Evolutionary conservation across 176 grass and related monocot species (phyloP).

Genomic region (Ensete glaucum): DNA sequence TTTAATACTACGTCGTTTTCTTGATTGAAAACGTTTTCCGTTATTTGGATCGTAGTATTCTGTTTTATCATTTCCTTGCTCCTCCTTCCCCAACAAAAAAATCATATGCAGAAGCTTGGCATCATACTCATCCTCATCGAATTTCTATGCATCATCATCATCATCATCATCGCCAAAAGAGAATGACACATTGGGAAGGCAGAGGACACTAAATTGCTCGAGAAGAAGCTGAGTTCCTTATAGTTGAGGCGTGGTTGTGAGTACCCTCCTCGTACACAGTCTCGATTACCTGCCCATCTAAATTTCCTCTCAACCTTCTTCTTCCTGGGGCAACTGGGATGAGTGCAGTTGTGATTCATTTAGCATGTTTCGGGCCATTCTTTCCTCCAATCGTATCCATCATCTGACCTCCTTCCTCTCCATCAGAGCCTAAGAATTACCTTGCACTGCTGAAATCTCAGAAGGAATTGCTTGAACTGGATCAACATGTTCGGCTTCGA

Average conservation of each 20-base stretch:
- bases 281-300: constrained; percentile 37
- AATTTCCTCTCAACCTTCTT: constrained; percentile 40
- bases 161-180: constrained; percentile 17
- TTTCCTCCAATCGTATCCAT: constrained; percentile 46
- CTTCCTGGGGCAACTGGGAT: constrained; percentile 32
- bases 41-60: too few relatives aligned
- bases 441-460: too few relatives aligned
- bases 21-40: too few relatives aligned
- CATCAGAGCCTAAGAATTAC: not conserved
- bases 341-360: constrained; percentile 44
- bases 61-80: too few relatives aligned
- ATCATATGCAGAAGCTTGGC: constrained; percentile 7
- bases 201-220: not conserved
- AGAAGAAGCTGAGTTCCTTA: constrained; percentile 12
- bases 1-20: too few relatives aligned
- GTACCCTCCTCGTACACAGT: constrained; percentile 33
- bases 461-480: not conserved
- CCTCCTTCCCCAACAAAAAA: too few relatives aligned
- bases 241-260: constrained; percentile 38
- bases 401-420: constrained; percentile 28
- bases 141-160: constrained; percentile 12
- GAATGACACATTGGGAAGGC: constrained; percentile 6
- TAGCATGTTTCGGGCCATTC: constrained; percentile 40
- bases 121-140: constrained; percentile 22
- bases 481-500: not conserved